Percentiles rank a stretch among this genome's conserved stretches.
Evolutionary conservation across 2,329 filamentous ascomycete species (phyloP).

Genomic region (Epichloe hybrida): DNA sequence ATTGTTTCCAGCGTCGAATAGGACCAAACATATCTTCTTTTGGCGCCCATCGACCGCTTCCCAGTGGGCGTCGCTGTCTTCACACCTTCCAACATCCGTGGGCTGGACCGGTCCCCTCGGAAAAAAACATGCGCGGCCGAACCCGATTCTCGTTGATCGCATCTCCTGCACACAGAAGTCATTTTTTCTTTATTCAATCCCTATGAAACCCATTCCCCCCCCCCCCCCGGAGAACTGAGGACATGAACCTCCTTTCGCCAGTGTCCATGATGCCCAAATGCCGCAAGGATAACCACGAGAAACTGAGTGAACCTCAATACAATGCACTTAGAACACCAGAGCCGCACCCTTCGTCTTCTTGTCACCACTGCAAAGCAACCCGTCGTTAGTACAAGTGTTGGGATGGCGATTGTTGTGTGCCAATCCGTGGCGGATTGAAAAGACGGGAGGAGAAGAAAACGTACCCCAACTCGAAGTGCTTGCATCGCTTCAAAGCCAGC

Average conservation of each 20-base stretch:
- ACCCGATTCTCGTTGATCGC: not conserved
- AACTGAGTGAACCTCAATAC: slow-evolving; percentile 27
- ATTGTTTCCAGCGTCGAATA: not conserved
- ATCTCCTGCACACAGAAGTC: slow-evolving; percentile 7
- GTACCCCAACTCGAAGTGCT: slow-evolving; percentile 99
- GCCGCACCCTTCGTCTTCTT: slow-evolving; percentile 99
- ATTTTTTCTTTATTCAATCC: slow-evolving; percentile 25
- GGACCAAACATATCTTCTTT: no score
- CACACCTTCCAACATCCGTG: no score
- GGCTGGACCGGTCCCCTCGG: no score
- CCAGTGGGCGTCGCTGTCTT: no score
- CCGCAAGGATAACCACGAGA: slow-evolving; percentile 30
- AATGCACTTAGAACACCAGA: slow-evolving; percentile 87
- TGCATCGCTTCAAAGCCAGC: slow-evolving; percentile 98
- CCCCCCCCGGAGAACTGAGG: slow-evolving; percentile 28
- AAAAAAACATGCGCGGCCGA: not conserved
- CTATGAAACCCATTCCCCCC: slow-evolving; percentile 27
- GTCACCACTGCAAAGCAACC: slow-evolving; percentile 61
- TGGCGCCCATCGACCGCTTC: not conserved
- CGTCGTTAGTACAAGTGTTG: not conserved
- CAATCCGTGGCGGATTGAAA: no score
- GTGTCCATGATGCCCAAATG: slow-evolving; percentile 34
- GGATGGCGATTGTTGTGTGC: no score
- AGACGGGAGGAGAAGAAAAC: slow-evolving; percentile 23
- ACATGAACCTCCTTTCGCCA: slow-evolving; percentile 33